phyloP scores from a whole-genome alignment of 2,329 filamentous ascomycete genomes.

The Arthrinium puccinioides region DNA sequence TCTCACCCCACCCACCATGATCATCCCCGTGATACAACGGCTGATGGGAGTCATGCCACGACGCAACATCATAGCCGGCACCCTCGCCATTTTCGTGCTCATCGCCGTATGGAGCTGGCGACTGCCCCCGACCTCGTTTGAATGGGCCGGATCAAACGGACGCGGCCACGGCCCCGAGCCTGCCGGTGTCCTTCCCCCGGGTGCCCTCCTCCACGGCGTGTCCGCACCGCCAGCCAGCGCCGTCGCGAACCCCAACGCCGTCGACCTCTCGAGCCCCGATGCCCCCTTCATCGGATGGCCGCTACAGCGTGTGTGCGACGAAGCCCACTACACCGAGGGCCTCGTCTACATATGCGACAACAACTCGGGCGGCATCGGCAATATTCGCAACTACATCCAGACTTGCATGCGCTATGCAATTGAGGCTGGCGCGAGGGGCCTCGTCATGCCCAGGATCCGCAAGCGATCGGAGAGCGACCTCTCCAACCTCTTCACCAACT shows the following conservation, averaged over 20 bases:
- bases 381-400: slow-evolving; percentile 42
- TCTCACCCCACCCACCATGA: no score
- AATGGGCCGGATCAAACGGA: slow-evolving; percentile 14
- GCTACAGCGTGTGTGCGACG: slow-evolving; percentile 33
- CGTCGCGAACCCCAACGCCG: slow-evolving; percentile 9
- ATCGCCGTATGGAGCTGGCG: slow-evolving; percentile 21
- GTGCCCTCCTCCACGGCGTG: no score
- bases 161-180: slow-evolving; percentile 2
- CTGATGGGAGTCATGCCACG: slow-evolving; percentile 21
- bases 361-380: slow-evolving; percentile 43
- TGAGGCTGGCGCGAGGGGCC: slow-evolving; percentile 36
- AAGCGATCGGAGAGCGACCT: slow-evolving; percentile 33
- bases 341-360: slow-evolving; percentile 41
- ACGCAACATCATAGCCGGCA: slow-evolving; percentile 20
- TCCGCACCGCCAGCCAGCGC: no score
- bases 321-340: slow-evolving; percentile 32
- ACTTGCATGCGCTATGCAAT: slow-evolving; percentile 42
- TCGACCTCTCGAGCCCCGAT: slow-evolving; percentile 30
- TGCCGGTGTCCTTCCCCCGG: slow-evolving; percentile 1
- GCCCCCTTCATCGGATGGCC: slow-evolving; percentile 39
- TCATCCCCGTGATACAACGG: no score
- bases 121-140: slow-evolving; percentile 10
- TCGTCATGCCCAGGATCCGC: slow-evolving; percentile 37
- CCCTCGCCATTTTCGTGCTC: slow-evolving; percentile 20
- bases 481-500: slow-evolving; percentile 31